Evolutionary conservation across 1,139 yeast genomes (phyloP).

Genomic region (Lizanozyma gosingica): DNA sequence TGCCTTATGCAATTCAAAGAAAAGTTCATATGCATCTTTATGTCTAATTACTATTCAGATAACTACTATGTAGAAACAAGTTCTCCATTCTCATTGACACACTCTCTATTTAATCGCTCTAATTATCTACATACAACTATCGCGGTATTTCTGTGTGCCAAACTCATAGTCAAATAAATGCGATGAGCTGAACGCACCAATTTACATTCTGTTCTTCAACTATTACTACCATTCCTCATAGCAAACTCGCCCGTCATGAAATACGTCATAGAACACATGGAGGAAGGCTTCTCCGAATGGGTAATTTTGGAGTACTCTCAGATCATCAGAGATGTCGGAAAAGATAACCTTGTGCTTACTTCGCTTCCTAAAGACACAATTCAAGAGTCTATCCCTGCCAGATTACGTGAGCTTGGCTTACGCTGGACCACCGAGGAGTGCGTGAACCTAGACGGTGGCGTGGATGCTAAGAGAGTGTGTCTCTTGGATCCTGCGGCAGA

Average conservation of each 20-base stretch:
- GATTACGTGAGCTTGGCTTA: slow-evolving; percentile 53
- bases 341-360: slow-evolving; percentile 63
- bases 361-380: slow-evolving; percentile 65
- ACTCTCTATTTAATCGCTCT: too few species aligned
- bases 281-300: slow-evolving; percentile 95
- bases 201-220: too few species aligned
- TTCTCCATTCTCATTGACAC: too few species aligned
- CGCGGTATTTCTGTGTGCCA: too few species aligned
- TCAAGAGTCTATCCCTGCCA: slow-evolving; percentile 54
- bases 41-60: too few species aligned
- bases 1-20: too few species aligned
- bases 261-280: slow-evolving; percentile 96
- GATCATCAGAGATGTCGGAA: slow-evolving; percentile 76
- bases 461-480: slow-evolving; percentile 53
- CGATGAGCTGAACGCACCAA: too few species aligned
- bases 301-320: slow-evolving; percentile 79
- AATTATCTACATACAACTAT: too few species aligned
- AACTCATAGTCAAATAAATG: too few species aligned
- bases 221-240: too few species aligned
- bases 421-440: slow-evolving; percentile 81
- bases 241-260: slow-evolving; percentile 44
- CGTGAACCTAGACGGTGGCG: slow-evolving; percentile 28
- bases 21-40: too few species aligned
- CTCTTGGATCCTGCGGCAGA: slow-evolving; percentile 83
- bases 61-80: too few species aligned